phyloP scores from a whole-genome alignment of 139 green algal species.

The Picochlorum sp. region DNA sequence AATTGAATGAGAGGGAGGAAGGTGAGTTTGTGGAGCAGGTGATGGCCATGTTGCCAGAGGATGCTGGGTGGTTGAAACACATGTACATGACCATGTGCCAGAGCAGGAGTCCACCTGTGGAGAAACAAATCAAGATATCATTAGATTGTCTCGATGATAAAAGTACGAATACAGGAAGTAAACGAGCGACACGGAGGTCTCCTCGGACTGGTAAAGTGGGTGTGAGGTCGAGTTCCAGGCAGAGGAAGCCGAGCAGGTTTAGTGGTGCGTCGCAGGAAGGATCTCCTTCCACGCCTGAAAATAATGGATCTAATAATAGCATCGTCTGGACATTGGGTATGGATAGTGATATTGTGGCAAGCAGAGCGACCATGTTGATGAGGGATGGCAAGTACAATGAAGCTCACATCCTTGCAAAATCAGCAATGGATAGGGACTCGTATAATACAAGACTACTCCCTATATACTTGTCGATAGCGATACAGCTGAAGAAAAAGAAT shows the following conservation, averaged over 20 bases:
- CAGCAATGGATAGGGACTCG: conserved; percentile 63
- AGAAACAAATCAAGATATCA: neutral
- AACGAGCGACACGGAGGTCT: neutral
- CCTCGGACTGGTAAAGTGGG: neutral
- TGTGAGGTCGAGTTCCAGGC: neutral
- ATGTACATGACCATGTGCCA: conserved; percentile 58
- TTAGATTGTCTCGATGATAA: neutral
- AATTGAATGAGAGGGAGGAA: conserved; percentile 80
- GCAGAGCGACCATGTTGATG: conserved; percentile 64
- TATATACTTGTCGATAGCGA: conserved; percentile 58
- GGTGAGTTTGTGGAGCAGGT: conserved; percentile 50
- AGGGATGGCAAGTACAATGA: conserved; percentile 39
- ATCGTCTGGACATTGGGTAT: conserved; percentile 36
- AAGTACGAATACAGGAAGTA: neutral
- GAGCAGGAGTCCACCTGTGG: conserved; percentile 26
- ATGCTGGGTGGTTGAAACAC: conserved; percentile 66
- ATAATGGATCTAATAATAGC: neutral
- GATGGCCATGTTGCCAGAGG: conserved; percentile 17
- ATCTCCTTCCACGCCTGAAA: neutral
- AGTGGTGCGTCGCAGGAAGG: neutral
- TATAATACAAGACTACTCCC: conserved; percentile 53
- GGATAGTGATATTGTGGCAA: conserved; percentile 64
- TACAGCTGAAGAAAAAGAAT: conserved; percentile 78
- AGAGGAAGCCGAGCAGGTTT: neutral
- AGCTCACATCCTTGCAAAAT: conserved; percentile 47